Evolutionary conservation across 2,329 filamentous ascomycete genomes (phyloP).

Genomic region (Trichoderma asperellum): DNA sequence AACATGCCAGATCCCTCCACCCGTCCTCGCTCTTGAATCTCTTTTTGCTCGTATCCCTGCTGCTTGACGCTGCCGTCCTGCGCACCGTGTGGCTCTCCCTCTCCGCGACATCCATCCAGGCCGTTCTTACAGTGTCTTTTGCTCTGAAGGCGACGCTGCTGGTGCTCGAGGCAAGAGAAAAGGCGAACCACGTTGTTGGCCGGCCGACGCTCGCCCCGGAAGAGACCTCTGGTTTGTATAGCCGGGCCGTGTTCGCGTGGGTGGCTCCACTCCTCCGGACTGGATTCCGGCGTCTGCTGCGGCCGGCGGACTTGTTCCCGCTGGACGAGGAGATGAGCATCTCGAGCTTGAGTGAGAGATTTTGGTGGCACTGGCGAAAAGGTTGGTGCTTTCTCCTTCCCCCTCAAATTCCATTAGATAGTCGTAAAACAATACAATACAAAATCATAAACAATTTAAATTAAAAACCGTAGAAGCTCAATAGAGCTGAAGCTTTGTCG

Average conservation of each 20-base stretch:
- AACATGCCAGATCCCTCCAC: constrained; percentile 40
- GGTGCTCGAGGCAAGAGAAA: constrained; percentile 46
- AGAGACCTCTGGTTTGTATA: constrained; percentile 45
- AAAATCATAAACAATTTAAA: background rate
- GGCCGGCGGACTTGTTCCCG: constrained; percentile 42
- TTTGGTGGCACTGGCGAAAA: constrained; percentile 41
- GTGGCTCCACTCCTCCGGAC: constrained; percentile 43
- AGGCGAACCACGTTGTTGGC: constrained; percentile 41
- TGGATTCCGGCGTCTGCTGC: constrained; percentile 44
- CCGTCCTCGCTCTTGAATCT: constrained; percentile 41
- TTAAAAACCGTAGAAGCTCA: constrained; percentile 1
- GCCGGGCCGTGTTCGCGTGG: constrained; percentile 46
- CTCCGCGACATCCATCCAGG: constrained; percentile 34
- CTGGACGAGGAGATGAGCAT: constrained; percentile 43
- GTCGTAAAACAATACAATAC: constrained; percentile 18
- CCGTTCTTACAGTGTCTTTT: constrained; percentile 41
- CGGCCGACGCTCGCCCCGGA: constrained; percentile 42
- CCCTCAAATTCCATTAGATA: background rate
- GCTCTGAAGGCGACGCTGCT: constrained; percentile 43
- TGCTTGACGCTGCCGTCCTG: constrained; percentile 38
- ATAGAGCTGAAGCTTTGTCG: background rate
- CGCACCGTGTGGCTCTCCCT: constrained; percentile 41
- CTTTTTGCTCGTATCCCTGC: constrained; percentile 42
- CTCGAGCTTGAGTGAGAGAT: constrained; percentile 37
- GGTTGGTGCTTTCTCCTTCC: constrained; percentile 30